Percentiles rank a stretch among this genome's conserved stretches.
phyloP scores from a whole-genome alignment of 2,329 filamentous ascomycete species.

The Akanthomyces uredinophilus region DNA sequence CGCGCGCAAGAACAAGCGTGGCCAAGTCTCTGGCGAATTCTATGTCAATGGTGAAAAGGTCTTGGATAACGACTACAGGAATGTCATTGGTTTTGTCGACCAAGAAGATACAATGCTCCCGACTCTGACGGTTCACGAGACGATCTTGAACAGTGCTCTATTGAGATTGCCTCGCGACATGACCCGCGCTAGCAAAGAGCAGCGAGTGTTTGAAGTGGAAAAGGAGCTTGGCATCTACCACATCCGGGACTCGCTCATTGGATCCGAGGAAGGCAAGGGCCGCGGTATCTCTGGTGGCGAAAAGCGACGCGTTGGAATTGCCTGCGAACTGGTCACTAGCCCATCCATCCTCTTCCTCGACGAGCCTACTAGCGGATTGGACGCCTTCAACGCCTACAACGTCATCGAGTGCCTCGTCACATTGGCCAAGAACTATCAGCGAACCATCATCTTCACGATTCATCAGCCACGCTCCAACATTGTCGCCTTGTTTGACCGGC shows the following conservation, averaged over 20 bases:
- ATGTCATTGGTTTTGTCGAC: conserved; percentile 92
- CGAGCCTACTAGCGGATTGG: conserved; percentile 91
- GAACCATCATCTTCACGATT: conserved; percentile 97
- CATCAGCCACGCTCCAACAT: conserved; percentile 98
- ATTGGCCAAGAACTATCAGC: conserved; percentile 90
- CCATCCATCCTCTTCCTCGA: conserved; percentile 96
- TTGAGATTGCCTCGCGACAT: conserved; percentile 90
- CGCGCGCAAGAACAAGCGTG: conserved; percentile 94
- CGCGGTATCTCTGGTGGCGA: conserved; percentile 96
- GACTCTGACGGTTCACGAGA: conserved; percentile 95
- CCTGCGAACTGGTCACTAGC: conserved; percentile 94
- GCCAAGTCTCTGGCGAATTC: conserved; percentile 71
- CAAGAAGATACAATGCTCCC: conserved; percentile 97
- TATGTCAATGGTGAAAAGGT: conserved; percentile 93
- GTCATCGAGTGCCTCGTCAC: conserved; percentile 94
- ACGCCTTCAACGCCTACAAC: conserved; percentile 97
- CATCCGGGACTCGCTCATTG: conserved; percentile 92
- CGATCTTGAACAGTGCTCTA: conserved; percentile 88
- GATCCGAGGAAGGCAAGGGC: conserved; percentile 89
- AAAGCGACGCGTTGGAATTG: conserved; percentile 92
- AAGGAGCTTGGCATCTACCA: conserved; percentile 91
- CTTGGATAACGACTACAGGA: conserved; percentile 77
- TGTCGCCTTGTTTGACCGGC: conserved; percentile 88
- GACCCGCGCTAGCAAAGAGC: conserved; percentile 81
- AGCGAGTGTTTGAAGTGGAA: conserved; percentile 87